Evolutionary conservation across 2,329 filamentous ascomycete genomes (phyloP), one percentile per base, ranked within the genome.

Genomic region (Drechslerella stenobrocha): DNA sequence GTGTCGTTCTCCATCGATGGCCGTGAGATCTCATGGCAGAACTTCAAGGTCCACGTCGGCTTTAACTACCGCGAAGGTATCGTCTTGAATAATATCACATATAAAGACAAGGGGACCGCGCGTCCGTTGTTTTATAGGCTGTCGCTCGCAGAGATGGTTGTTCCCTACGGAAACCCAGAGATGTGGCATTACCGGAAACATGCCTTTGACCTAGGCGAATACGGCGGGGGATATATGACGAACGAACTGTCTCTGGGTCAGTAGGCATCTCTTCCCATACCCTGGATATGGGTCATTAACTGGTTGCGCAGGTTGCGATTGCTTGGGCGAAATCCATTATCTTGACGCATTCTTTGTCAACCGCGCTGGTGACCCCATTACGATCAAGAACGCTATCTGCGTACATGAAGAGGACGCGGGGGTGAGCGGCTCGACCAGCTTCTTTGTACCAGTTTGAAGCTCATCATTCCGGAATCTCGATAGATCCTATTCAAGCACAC

Each of bases 1-100:
- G 90, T 95, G 0, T 93, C 89, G 0, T 96, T 96, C 79, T 84
- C 81, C 18, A 79, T 95, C 71, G 82, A 86, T 1, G 89, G 89
- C 1, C 80, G 89, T 8, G 83, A 83, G 45, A 81, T 96, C 51
- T 84, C 85, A 71, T 96, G 91, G 91, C 90, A 95, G 76, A 95
- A 95, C 75, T 96, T 90, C 88, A 92, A 84, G 73, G 84, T 96
- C 71, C 91, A 96, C 76, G 84, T 96, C 64, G 91, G 91, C 22
- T 96, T 96, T 82, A 96, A 95, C 80, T 93, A 96, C 79, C 84
- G 89, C 23, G 91, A 96, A 77, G 91, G 91, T 20, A 87, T 96
- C 72, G 88, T 96, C 1, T 80, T 96, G 4, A 93, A 88, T 77
- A 90, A 96, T 78, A 90, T 96, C 75, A 88, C 86, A 2, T 95